Conservation (phyloP, 306 rosid species). For the Lathyrus oleraceus region DNA sequence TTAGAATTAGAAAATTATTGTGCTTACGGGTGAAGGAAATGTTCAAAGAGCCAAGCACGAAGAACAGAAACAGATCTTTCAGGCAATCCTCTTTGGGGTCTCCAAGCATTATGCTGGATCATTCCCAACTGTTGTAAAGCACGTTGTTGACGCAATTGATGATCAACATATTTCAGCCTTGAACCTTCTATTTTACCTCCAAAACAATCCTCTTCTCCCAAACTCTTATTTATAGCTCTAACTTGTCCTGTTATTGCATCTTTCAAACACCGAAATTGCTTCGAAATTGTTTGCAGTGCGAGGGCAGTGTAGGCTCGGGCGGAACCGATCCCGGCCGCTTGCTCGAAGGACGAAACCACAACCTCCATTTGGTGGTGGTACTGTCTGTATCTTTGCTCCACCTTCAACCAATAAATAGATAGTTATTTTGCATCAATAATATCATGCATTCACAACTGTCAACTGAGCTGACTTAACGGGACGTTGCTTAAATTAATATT, state of each 20-base stretch:
- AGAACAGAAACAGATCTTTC: conserved; percentile 98
- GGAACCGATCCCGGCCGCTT: conserved; percentile 82
- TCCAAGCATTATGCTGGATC: conserved; percentile 99
- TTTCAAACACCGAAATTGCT: conserved; percentile 92
- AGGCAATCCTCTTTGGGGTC: conserved; percentile 99
- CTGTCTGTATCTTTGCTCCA: conserved; percentile 94
- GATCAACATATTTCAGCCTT: conserved; percentile 85
- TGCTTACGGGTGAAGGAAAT: conserved; percentile 98
- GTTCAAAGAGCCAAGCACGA: conserved; percentile 99
- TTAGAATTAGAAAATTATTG: background rate
- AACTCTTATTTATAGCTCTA: conserved; percentile 64
- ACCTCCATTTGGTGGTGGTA: conserved; percentile 96
- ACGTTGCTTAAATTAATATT: too few relatives aligned
- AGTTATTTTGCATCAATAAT: background rate
- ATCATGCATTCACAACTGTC: too few relatives aligned
- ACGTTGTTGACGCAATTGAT: conserved; percentile 91
- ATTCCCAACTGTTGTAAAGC: conserved; percentile 98
- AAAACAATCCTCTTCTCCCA: conserved; percentile 82
- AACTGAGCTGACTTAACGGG: too few relatives aligned
- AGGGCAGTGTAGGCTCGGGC: conserved; percentile 88
- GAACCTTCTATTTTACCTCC: conserved; percentile 89
- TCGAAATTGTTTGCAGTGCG: conserved; percentile 90
- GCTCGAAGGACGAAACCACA: conserved; percentile 80
- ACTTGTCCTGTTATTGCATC: conserved; percentile 85
- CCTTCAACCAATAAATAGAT: conserved; percentile 45